phyloP scores from a whole-genome alignment of 352 stramenopile genomes.

The Pythium phragmitis region DNA sequence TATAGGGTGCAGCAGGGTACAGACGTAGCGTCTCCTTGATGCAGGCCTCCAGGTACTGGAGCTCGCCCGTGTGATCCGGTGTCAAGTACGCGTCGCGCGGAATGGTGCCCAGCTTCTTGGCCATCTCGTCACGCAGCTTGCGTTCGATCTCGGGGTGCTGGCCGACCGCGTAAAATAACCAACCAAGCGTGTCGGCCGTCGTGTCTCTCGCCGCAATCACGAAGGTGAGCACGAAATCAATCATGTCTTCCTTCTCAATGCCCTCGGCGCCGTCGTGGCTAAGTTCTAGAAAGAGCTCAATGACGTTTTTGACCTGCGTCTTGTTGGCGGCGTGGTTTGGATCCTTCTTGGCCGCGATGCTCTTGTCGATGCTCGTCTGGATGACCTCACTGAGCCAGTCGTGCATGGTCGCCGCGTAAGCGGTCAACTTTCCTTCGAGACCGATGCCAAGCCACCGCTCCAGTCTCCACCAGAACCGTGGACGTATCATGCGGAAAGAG shows the following conservation, averaged over 20 bases:
- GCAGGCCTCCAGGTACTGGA: constrained; percentile 46
- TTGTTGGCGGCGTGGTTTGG: constrained; percentile 1
- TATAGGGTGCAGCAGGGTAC: constrained; percentile 53
- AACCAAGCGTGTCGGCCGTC: constrained; percentile 65
- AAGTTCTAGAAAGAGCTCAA: constrained; percentile 22
- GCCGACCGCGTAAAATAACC: constrained; percentile 71
- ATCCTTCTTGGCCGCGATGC: not conserved
- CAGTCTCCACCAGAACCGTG: constrained; percentile 51
- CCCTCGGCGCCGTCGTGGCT: constrained; percentile 21
- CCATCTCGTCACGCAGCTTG: constrained; percentile 47
- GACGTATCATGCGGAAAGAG: constrained; percentile 43
- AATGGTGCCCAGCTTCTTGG: not conserved
- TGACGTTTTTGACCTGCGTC: constrained; percentile 17
- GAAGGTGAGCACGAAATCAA: constrained; percentile 67
- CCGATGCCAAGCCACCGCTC: constrained; percentile 46
- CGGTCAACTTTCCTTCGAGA: constrained; percentile 33
- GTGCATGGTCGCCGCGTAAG: constrained; percentile 34
- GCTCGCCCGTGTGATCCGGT: constrained; percentile 2
- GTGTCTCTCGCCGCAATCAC: constrained; percentile 77
- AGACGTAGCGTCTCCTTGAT: constrained; percentile 68
- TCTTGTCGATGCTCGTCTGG: constrained; percentile 27
- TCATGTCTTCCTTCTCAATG: constrained; percentile 50
- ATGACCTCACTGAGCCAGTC: constrained; percentile 47
- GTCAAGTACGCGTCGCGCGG: constrained; percentile 12
- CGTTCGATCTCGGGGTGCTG: constrained; percentile 46